Conservation (phyloP, 768 basidiomycete species). For the Kondoa subrosea region DNA sequence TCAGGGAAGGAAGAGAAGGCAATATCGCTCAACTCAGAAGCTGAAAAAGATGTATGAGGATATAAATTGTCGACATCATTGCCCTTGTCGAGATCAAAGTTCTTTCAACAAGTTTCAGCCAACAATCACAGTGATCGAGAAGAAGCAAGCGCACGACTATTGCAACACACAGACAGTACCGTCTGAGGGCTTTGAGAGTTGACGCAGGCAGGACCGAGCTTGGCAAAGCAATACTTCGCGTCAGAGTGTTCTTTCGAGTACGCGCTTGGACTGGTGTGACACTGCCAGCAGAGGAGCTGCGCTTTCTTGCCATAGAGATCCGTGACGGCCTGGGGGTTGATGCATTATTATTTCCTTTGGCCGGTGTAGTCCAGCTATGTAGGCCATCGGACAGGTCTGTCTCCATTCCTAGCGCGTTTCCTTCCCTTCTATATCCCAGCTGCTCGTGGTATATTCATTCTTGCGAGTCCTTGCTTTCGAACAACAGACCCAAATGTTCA, state of each 20-base stretch:
- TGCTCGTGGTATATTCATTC: neutral
- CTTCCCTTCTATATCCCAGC: too few relatives aligned
- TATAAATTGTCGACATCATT: constrained; percentile 18
- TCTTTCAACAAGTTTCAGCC: too few relatives aligned
- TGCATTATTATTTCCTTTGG: too few relatives aligned
- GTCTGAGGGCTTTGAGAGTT: neutral
- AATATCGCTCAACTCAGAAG: constrained; percentile 7
- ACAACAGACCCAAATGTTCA: too few relatives aligned
- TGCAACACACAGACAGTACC: constrained; percentile 19
- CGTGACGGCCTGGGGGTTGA: neutral
- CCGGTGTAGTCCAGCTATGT: too few relatives aligned
- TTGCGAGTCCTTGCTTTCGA: too few relatives aligned
- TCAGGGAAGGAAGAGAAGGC: constrained; percentile 21
- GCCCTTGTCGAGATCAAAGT: neutral
- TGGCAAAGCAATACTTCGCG: constrained; percentile 9
- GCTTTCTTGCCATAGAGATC: neutral
- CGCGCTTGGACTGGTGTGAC: constrained; percentile 11
- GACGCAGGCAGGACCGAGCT: constrained; percentile 1
- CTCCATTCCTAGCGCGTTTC: too few relatives aligned
- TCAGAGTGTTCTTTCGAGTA: constrained; percentile 13
- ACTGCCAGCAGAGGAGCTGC: constrained; percentile 8
- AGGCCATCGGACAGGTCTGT: too few relatives aligned
- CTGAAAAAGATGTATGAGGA: constrained; percentile 9
- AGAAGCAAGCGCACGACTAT: too few relatives aligned
- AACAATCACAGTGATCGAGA: too few relatives aligned